Conservation (phyloP, 176 grass and related monocot genomes). For the Aegilops umbellulata region DNA sequence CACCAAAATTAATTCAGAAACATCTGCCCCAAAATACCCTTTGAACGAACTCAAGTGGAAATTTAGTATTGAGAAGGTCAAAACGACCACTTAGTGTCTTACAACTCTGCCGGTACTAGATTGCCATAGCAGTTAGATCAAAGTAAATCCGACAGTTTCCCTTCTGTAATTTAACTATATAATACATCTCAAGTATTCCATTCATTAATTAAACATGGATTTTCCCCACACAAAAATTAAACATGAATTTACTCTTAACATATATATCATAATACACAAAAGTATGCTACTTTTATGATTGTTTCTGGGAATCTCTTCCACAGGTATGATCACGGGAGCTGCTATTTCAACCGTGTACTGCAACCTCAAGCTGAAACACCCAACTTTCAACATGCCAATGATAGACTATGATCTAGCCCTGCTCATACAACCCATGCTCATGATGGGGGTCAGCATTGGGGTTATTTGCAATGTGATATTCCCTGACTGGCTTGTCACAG, state of each 20-base stretch:
- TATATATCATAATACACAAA: background rate
- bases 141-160: background rate
- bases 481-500: constrained; percentile 71
- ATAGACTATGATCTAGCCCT: constrained; percentile 83
- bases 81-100: background rate
- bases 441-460: constrained; percentile 81
- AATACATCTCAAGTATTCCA: background rate
- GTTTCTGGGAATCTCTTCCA: background rate
- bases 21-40: no score
- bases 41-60: no score
- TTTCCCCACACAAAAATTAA: no score
- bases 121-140: background rate
- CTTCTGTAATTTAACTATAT: background rate
- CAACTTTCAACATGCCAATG: constrained; percentile 62
- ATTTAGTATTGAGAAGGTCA: background rate
- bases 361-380: constrained; percentile 79
- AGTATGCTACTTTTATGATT: background rate
- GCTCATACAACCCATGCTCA: constrained; percentile 85
- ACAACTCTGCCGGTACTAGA: background rate
- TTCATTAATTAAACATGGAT: background rate
- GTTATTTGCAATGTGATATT: constrained; percentile 75
- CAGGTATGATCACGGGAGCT: constrained; percentile 86
- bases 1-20: no score
- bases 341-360: constrained; percentile 72
- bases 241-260: background rate